Evolutionary conservation across 352 stramenopile genomes (phyloP).

Genomic region (Phytophthora litchii): DNA sequence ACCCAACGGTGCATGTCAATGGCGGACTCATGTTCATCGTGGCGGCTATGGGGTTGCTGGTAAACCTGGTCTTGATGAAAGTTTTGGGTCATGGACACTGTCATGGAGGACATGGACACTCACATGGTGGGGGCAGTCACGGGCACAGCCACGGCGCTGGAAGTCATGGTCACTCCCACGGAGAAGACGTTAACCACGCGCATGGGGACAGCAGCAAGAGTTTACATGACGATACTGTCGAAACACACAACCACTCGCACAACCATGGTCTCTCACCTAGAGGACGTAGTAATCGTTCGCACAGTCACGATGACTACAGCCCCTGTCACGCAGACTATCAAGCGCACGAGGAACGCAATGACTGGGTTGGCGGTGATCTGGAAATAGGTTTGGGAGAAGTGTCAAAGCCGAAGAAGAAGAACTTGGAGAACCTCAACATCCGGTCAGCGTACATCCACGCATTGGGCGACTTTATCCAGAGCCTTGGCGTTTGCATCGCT

Average conservation of each 20-base stretch:
- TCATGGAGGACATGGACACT: constrained; percentile 29
- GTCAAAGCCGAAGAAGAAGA: constrained; percentile 21
- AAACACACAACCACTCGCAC: constrained; percentile 14
- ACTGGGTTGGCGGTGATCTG: too few species aligned
- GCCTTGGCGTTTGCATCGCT: constrained; percentile 93
- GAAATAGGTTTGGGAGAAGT: constrained; percentile 11
- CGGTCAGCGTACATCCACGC: constrained; percentile 96
- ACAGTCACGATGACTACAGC: too few species aligned
- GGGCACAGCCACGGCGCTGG: constrained; percentile 19
- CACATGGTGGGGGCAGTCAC: too few species aligned
- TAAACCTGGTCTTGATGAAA: constrained; percentile 94
- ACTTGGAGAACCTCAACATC: constrained; percentile 92
- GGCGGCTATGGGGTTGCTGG: constrained; percentile 91
- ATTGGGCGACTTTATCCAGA: constrained; percentile 96
- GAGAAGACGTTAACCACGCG: too few species aligned
- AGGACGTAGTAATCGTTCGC: constrained; percentile 36
- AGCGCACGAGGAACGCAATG: too few species aligned
- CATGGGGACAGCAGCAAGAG: too few species aligned
- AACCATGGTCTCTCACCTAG: too few species aligned
- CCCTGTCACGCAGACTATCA: too few species aligned
- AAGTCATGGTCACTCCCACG: constrained; percentile 27
- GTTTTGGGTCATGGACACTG: constrained; percentile 84
- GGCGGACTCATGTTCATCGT: constrained; percentile 96
- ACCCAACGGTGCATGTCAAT: constrained; percentile 84
- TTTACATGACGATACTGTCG: background rate